phyloP scores from a whole-genome alignment of 78 protist genomes.

The Guillardia theta region DNA sequence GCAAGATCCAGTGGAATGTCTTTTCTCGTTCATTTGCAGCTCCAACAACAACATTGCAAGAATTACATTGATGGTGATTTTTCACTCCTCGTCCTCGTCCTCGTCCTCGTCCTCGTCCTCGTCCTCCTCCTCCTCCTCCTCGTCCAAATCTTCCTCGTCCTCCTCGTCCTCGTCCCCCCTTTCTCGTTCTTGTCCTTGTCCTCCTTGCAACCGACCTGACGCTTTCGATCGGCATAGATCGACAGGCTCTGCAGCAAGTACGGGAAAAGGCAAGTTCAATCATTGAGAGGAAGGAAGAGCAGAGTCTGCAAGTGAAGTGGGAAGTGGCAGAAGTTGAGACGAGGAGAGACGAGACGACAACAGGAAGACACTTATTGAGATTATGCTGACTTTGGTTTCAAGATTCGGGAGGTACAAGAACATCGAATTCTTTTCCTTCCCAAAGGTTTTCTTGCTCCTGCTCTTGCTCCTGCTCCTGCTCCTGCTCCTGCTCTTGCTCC shows the following conservation, averaged over 20 bases:
- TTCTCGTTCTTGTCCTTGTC: not conserved
- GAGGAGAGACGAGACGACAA: not conserved
- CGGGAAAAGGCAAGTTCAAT: not conserved
- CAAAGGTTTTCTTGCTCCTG: not conserved
- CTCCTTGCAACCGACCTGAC: not conserved
- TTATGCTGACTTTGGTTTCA: not conserved
- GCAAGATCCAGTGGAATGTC: slow-evolving; percentile 82
- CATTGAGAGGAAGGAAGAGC: not conserved
- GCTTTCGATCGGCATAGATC: not conserved
- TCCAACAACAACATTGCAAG: slow-evolving; percentile 81
- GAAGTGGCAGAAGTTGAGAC: not conserved
- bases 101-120: not conserved
- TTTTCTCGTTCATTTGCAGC: slow-evolving; percentile 88
- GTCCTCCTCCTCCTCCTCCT: not conserved
- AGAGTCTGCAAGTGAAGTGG: too few relatives aligned
- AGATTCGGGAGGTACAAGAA: not conserved
- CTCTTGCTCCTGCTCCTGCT: not conserved
- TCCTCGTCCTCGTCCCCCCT: not conserved
- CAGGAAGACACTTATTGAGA: not conserved
- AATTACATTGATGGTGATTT: not conserved
- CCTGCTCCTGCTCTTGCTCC: not conserved
- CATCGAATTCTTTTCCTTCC: not conserved
- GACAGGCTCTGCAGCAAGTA: not conserved
- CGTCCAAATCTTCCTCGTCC: not conserved
- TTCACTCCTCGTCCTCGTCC: not conserved